Evolutionary conservation across 2,329 filamentous ascomycete genomes (phyloP).

Genomic region (Onygena corvina): DNA sequence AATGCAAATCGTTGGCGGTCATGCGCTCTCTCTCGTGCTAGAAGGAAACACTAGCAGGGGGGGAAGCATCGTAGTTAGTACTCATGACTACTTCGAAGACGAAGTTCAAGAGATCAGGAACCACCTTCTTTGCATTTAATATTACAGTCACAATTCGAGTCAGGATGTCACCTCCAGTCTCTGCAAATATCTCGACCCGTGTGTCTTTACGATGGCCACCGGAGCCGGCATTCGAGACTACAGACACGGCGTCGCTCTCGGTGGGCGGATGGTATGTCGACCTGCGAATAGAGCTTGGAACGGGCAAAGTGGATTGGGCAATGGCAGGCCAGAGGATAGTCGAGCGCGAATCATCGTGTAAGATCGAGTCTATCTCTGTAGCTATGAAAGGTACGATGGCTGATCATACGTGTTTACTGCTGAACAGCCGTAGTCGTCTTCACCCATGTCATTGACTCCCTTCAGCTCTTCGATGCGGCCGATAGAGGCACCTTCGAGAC

Average conservation of each 20-base stretch:
- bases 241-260: slow-evolving; percentile 35
- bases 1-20: too few species aligned
- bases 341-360: slow-evolving; percentile 27
- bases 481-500: slow-evolving; percentile 30
- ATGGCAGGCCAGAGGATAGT: slow-evolving; percentile 33
- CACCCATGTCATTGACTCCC: slow-evolving; percentile 31
- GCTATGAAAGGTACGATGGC: background rate
- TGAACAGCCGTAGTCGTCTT: slow-evolving; percentile 26
- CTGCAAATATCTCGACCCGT: slow-evolving; percentile 26
- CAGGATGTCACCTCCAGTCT: too few species aligned
- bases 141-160: too few species aligned
- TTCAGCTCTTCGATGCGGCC: slow-evolving; percentile 23
- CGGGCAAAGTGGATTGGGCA: slow-evolving; percentile 32
- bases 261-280: slow-evolving; percentile 36
- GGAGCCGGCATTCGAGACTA: slow-evolving; percentile 31
- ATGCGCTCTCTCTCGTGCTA: too few species aligned
- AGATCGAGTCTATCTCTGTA: slow-evolving; percentile 11
- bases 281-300: slow-evolving; percentile 29
- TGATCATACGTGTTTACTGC: background rate
- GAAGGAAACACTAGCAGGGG: too few species aligned
- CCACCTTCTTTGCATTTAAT: too few species aligned
- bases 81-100: too few species aligned
- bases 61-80: too few species aligned
- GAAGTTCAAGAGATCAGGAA: too few species aligned
- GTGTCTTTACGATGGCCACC: slow-evolving; percentile 36